Evolutionary conservation across 352 stramenopile species (phyloP), one percentile per base, ranked within the genome.

Genomic region (Lagenidium giganteum): DNA sequence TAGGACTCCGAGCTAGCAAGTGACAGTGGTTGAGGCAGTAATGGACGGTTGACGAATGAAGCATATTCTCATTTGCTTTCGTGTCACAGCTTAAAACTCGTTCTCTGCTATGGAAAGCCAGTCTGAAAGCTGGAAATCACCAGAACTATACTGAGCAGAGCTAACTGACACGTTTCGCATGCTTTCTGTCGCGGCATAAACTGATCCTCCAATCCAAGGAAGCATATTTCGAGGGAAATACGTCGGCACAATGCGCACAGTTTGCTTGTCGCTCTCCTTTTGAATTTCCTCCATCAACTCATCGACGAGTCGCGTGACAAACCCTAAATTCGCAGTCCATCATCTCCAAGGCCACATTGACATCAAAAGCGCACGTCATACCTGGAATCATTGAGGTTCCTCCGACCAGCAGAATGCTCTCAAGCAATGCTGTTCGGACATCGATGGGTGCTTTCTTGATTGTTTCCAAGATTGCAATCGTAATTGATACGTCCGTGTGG

Each of bases 341-440:
- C 24, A 41, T n/a, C 12, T 25, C 1, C 21, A 16, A 8, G 43
- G 42, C 45, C 12, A 56, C 17, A 25, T 8, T 8, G 6, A 37
- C n/a, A 2, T 1, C n/a, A 31, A 17, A 30, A 28, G 5, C 7
- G 8, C 13, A 33, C 26, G 2, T 14, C 24, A 8, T 61, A 83
- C 76, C 76, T 43, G 78, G 76, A 42, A 94, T 62, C 82, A 94
- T 94, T 26, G 70, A 62, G 3, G 67, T 71, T 29, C 82, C 82
- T 21, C 82, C 82, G 18, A 91, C 53, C 12, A 89, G 59, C 6
- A 94, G 44, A n/a, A 94, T 28, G 42, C 87, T 92, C 34, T 78
- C 63, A n/a, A 83, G 51, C 62, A 89, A 70, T 11, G 75, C 61
- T 0, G 57, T 54, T 30, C 77, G 67, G 18, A 87, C 61, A 42